Evolutionary conservation across 306 rosid genomes (phyloP), one percentile per base, ranked within the genome.

Genomic region (Castanospermum australe): DNA sequence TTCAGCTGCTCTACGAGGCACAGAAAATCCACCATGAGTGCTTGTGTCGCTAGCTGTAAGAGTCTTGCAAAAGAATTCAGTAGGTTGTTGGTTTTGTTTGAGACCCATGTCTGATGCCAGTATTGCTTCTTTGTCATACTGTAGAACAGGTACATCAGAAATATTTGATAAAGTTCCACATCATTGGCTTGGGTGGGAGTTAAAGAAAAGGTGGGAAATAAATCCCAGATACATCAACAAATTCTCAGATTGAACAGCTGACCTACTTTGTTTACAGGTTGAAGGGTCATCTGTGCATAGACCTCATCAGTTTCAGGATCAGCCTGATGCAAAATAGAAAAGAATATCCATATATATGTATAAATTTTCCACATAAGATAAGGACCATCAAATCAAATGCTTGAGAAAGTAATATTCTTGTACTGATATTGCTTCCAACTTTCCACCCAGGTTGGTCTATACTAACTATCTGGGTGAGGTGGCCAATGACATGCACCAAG

Each of bases 1-100:
- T 86, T 94, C 99, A 64, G 99, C 99, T 17, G 99, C 97, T 65
- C 99, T 88, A 44, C 99, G 97, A 81, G 99, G 99, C 71, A 94
- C 99, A 22, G 99, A 94, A 82, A 94, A 94, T 83, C 99, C 99
- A 85, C 99, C 99, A 22, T 94, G 99, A 51, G 99, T 94, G 81
- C 99, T 94, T 6, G 99, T 94, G 83, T 94, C 99, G 80, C 99
- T 94, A 67, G 99, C 99, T 62, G 99, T 94, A 18, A 94, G 97
- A 65, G 97, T 94, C 88, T 94, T 94, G 86, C 99, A 94, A 88
- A 94, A 94, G 88, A 94, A 94, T 67, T 94, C 99, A n/a, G 97
- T 35, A 60, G 99, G 99, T 83, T 94, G 99, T 81, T 83, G 91
- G 84, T 56, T 91, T 89, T 94, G 99, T 85, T 92, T 94, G 84